These are phyloP conservation scores for Hemileccinum hortonii DNA, from an alignment of 1,284 basidiomycete genomes.

Conservation along the genomic window DNA sequence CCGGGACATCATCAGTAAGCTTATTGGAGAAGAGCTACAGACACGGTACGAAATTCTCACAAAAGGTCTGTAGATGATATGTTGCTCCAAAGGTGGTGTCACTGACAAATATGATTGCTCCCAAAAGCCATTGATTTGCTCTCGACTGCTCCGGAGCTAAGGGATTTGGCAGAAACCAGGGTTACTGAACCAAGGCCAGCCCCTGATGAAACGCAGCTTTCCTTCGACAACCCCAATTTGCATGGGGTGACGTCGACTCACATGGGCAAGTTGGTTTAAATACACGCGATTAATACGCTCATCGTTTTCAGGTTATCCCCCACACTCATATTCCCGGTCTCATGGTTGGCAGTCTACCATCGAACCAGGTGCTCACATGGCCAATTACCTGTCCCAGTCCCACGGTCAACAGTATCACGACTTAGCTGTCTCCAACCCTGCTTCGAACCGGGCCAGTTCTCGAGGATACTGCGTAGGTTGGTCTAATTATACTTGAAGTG, in stretches of 20 bases:
- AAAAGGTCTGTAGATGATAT: constrained; percentile 12
- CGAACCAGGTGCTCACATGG: not conserved
- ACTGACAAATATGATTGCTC: not conserved
- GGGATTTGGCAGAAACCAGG: not conserved
- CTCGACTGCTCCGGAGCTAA: not conserved
- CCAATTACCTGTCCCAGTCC: not conserved
- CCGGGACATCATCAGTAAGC: not conserved
- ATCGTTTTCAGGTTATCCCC: constrained; percentile 5
- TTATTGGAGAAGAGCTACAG: constrained; percentile 15
- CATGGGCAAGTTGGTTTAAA: constrained; percentile 8
- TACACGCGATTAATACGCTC: not conserved
- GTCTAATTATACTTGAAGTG: not conserved
- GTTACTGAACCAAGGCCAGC: not conserved
- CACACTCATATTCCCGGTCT: not conserved
- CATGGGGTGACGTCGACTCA: not conserved
- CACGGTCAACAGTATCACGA: constrained; percentile 2
- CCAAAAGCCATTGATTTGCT: constrained; percentile 17
- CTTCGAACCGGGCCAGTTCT: not conserved
- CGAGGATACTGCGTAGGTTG: not conserved
- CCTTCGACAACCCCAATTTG: not conserved
- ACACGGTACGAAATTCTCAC: constrained; percentile 24
- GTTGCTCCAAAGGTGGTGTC: not conserved
- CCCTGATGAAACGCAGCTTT: not conserved
- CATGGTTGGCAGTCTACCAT: not conserved
- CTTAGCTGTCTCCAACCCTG: not conserved